Evolutionary conservation across 2,329 filamentous ascomycete species (phyloP), one percentile per base, ranked within the genome.

Genomic region (Aspergillus vadensis): DNA sequence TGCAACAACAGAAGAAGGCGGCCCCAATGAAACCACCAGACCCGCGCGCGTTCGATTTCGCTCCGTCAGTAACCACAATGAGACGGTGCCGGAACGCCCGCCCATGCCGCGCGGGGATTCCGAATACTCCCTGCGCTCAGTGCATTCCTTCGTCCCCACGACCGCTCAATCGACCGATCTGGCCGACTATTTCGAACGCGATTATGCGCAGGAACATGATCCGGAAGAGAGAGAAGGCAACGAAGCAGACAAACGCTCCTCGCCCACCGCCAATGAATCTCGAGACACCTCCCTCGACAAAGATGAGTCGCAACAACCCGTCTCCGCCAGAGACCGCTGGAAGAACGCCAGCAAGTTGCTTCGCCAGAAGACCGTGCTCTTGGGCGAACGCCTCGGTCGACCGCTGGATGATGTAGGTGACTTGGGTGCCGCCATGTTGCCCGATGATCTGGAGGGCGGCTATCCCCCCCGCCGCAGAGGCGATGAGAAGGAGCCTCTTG

Each of bases 381-480:
- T 74, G 17, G 67, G 68, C 0, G 72, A 75, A 51, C 67, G 70
- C 4, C 65, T 75, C 12, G 72, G 72, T 59, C 72, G 73, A 25
- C 68, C 72, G 1, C 38, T 62, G 3, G 72, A 74, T 47, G 72
- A 73, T 21, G 73, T 72, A 8, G 72, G 72, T 55, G 65, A 70
- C 3, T 61, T 75, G 27, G 69, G 68, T 5, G 67, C 69, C 1
- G 69, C 71, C 2, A 57, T 73, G 21, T 47, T 72, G 8, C 73
- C 72, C 2, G 73, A 74, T 14, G 72, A 75, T 32, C 55, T 74
- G 2, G 70, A 74, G 5, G 61, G 61, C 10, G 67, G 65, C 1
- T 63, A 71, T 12, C 63, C 67, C 2, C 55, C 68, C 2, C 66
- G 67, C 14, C 62, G 72, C 10, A 36, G 67, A 1, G 64, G 67